A percentile compares a stretch with the other conserved stretches of the same genome.
Conservation (phyloP, 805 yeast genomes). For the Kodamaea lidongshanica region DNA sequence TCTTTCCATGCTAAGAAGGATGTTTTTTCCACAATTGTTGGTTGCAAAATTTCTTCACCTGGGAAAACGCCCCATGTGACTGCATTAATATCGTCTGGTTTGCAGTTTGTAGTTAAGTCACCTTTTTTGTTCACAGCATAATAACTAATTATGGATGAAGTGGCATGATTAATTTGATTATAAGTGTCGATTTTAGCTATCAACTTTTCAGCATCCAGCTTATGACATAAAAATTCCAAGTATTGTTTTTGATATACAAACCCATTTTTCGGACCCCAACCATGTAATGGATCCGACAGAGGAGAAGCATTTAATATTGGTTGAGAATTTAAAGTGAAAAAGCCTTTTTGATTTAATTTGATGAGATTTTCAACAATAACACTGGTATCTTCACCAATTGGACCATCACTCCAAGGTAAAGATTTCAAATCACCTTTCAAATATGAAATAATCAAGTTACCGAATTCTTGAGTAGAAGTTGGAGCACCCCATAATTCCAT, state of each 20-base stretch:
- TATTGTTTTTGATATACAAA: constrained; percentile 93
- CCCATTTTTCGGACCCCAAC: constrained; percentile 96
- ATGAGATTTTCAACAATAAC: constrained; percentile 55
- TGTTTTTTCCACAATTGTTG: constrained; percentile 88
- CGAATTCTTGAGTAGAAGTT: constrained; percentile 48
- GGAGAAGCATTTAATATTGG: constrained; percentile 80
- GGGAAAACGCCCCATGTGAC: constrained; percentile 99
- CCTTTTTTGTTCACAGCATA: constrained; percentile 63
- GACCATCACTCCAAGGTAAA: constrained; percentile 94
- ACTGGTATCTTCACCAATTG: constrained; percentile 69
- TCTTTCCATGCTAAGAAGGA: constrained; percentile 97
- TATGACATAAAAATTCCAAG: constrained; percentile 76
- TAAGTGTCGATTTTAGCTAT: constrained; percentile 37
- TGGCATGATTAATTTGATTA: constrained; percentile 38
- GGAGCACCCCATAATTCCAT: constrained; percentile 89
- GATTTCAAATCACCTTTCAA: constrained; percentile 64
- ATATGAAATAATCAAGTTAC: constrained; percentile 60
- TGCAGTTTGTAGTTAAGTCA: constrained; percentile 62
- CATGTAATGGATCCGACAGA: constrained; percentile 66
- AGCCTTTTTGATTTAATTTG: constrained; percentile 58
- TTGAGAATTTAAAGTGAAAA: constrained; percentile 86
- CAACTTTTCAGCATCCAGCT: constrained; percentile 32
- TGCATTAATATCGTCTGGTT: constrained; percentile 77
- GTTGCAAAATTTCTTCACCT: constrained; percentile 89
- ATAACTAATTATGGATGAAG: constrained; percentile 53